Percentiles rank a stretch among this genome's conserved stretches.
Conservation (phyloP, 75 land plant species). For the Pinus albicaulis region DNA sequence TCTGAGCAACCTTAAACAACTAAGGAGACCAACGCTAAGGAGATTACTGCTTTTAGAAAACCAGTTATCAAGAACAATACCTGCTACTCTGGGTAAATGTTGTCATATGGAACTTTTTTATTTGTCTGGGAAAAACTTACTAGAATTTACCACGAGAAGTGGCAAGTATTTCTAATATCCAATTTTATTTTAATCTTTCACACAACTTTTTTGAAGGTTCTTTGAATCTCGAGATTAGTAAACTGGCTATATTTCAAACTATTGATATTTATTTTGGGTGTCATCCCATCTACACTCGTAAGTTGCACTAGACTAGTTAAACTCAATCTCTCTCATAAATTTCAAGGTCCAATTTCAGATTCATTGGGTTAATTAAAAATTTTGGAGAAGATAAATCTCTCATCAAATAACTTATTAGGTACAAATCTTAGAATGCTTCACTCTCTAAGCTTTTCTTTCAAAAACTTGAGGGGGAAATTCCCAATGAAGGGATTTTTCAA, state of each 20-base stretch:
- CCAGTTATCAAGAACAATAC: constrained; percentile 35
- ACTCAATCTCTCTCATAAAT: constrained; percentile 21
- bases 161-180: constrained; percentile 9
- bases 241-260: constrained; percentile 14
- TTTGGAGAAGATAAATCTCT: constrained; percentile 19
- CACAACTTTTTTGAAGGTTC: constrained; percentile 22
- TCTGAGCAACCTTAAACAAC: constrained; percentile 12
- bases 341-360: constrained; percentile 23
- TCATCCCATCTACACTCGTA: constrained; percentile 22
- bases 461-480: constrained; percentile 21
- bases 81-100: constrained; percentile 20
- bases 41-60: constrained; percentile 31
- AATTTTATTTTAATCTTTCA: constrained; percentile 16
- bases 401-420: constrained; percentile 22
- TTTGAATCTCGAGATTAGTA: constrained; percentile 16
- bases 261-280: constrained; percentile 22
- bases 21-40: constrained; percentile 18
- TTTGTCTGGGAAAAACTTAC: constrained; percentile 19
- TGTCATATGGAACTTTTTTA: constrained; percentile 12
- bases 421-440: constrained; percentile 11
- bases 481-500: constrained; percentile 18
- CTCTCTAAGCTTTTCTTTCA: constrained; percentile 20
- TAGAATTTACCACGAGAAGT: constrained; percentile 27
- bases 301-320: constrained; percentile 13
- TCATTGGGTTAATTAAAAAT: constrained; percentile 15